Evolutionary conservation across 768 basidiomycete species (phyloP).

Genomic region (Phaffia tasmanica): DNA sequence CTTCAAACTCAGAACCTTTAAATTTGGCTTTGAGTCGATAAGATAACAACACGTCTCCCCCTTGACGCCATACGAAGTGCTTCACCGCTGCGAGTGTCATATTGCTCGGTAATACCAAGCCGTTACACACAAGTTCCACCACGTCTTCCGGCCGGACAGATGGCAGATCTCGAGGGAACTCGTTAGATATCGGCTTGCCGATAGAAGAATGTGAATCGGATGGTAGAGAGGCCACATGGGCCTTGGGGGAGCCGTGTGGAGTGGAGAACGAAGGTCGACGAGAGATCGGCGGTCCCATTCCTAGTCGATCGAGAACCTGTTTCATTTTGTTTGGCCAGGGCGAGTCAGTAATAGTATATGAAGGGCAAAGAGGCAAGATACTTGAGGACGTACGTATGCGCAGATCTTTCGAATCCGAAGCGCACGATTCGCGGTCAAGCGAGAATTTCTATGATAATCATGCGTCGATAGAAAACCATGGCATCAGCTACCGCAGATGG

Average conservation of each 20-base stretch:
- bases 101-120: constrained; percentile 63
- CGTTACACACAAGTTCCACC: constrained; percentile 82
- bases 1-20: too few species aligned
- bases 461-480: neutral
- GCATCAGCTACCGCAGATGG: constrained; percentile 7
- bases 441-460: constrained; percentile 45
- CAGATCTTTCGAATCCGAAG: constrained; percentile 76
- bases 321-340: neutral
- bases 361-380: neutral
- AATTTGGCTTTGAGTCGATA: constrained; percentile 31
- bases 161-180: neutral
- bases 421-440: constrained; percentile 76
- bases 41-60: constrained; percentile 37
- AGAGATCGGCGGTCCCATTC: constrained; percentile 12
- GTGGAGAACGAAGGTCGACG: constrained; percentile 25
- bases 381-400: constrained; percentile 51
- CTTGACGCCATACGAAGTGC: constrained; percentile 55
- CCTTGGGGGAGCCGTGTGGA: constrained; percentile 6
- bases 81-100: constrained; percentile 86
- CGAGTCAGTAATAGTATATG: neutral
- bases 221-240: neutral
- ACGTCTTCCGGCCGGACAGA: constrained; percentile 49
- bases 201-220: neutral
- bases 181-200: too few species aligned
- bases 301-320: constrained; percentile 21